Conservation (phyloP, 441 rosid genomes). For the Biscutella laevigata region DNA sequence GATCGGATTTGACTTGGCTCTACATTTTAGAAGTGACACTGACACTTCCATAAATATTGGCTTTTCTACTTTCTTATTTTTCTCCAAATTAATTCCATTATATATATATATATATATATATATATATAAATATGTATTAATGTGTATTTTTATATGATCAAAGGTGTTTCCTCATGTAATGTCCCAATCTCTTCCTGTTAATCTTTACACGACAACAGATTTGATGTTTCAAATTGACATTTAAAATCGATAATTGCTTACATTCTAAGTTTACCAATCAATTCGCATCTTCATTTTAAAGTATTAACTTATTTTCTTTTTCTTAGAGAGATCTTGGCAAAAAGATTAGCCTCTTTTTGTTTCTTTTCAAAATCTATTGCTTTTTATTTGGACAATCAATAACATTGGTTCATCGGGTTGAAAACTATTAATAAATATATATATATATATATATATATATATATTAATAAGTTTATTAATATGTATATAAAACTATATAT, state of each 20-base stretch:
- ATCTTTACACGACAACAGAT: conserved; percentile 22
- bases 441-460: too few relatives aligned
- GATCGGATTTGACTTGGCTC: conserved; percentile 29
- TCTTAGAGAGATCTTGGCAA: too few relatives aligned
- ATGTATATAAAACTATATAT: too few relatives aligned
- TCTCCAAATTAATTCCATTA: not conserved
- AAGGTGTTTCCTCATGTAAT: conserved; percentile 11
- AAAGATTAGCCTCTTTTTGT: not conserved
- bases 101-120: not conserved
- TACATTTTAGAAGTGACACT: conserved; percentile 21
- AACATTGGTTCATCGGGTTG: too few relatives aligned
- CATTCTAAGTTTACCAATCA: conserved; percentile 20
- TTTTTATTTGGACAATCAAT: too few relatives aligned
- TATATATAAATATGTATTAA: too few relatives aligned
- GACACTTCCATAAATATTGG: conserved; percentile 30
- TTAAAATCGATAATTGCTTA: conserved; percentile 14
- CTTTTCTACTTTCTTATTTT: conserved; percentile 20
- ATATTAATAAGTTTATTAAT: too few relatives aligned
- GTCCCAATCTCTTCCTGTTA: conserved; percentile 19
- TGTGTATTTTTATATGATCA: not conserved
- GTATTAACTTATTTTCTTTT: not conserved
- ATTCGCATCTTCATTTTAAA: not conserved
- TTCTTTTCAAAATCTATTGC: not conserved
- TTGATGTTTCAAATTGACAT: conserved; percentile 18
- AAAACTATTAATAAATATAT: too few relatives aligned